Conservation (phyloP, 805 yeast species). For the Metschnikowia gruessii region DNA sequence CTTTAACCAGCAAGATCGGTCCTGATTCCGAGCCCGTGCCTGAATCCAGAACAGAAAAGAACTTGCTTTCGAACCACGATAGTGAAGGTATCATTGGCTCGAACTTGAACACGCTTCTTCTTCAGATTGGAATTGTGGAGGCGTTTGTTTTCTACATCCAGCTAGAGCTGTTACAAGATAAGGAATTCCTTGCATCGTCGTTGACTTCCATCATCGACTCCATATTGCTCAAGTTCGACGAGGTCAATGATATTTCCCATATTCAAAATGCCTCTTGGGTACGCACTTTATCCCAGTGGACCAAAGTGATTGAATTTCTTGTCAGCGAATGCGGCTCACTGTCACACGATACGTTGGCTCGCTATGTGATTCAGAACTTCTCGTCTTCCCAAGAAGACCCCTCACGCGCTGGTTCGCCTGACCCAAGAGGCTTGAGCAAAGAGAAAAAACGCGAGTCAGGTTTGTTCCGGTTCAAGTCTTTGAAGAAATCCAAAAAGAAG, state of each 20-base stretch:
- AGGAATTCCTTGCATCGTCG: constrained; percentile 33
- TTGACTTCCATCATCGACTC: constrained; percentile 28
- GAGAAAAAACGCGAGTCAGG: constrained; percentile 25
- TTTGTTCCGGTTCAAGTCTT: constrained; percentile 27
- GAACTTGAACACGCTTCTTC: constrained; percentile 21
- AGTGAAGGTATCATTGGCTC: constrained; percentile 25
- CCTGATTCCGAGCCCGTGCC: constrained; percentile 21
- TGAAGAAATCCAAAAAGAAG: constrained; percentile 20
- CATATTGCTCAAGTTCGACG: constrained; percentile 32
- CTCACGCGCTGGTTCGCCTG: constrained; percentile 3
- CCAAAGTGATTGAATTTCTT: constrained; percentile 27
- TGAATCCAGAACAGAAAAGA: constrained; percentile 23
- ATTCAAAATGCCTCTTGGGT: constrained; percentile 35
- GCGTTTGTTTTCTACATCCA: constrained; percentile 37
- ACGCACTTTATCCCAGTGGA: constrained; percentile 30
- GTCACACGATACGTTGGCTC: constrained; percentile 36
- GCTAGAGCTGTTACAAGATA: constrained; percentile 39
- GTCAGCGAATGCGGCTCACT: constrained; percentile 37
- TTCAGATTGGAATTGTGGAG: constrained; percentile 34
- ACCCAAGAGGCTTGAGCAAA: constrained; percentile 3
- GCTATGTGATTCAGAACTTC: constrained; percentile 31
- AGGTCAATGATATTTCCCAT: constrained; percentile 23
- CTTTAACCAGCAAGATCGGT: constrained; percentile 21
- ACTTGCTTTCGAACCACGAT: constrained; percentile 24
- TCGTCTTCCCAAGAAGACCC: constrained; percentile 12